phyloP scores from a whole-genome alignment of 371 early-diverging fungal species.

The Umbelopsis sp. region DNA sequence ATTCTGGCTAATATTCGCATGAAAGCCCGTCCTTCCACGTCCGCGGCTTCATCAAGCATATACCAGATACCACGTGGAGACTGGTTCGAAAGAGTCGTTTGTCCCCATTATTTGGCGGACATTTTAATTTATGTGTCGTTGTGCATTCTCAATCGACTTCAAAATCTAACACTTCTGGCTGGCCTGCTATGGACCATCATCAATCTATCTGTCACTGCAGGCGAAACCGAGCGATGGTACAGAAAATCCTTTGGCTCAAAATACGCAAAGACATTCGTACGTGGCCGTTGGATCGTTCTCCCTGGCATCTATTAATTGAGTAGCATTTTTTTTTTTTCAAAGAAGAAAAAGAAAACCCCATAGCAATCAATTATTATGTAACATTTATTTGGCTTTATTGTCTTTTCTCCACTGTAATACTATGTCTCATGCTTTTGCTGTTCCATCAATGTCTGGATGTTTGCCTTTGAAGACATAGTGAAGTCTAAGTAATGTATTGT shows the following conservation, averaged over 20 bases:
- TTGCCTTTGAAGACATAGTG: constrained; percentile 10
- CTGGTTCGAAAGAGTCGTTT: constrained; percentile 68
- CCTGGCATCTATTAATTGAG: constrained; percentile 45
- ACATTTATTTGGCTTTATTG: constrained; percentile 10
- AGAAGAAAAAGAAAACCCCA: not conserved
- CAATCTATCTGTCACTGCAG: constrained; percentile 67
- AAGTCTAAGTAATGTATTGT: not conserved
- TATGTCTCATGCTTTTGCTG: constrained; percentile 6
- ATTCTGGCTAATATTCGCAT: constrained; percentile 65
- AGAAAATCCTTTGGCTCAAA: constrained; percentile 46
- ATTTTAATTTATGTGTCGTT: constrained; percentile 71
- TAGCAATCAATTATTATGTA: constrained; percentile 11
- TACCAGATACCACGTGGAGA: constrained; percentile 72
- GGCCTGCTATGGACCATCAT: constrained; percentile 60
- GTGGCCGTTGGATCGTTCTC: constrained; percentile 42
- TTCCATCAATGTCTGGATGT: constrained; percentile 6
- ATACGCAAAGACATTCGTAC: constrained; percentile 37
- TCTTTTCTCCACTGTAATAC: constrained; percentile 1
- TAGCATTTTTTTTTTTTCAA: not conserved
- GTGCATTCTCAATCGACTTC: constrained; percentile 36
- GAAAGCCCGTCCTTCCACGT: not conserved
- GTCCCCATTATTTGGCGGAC: constrained; percentile 78
- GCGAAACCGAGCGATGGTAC: constrained; percentile 71
- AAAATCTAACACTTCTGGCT: constrained; percentile 38
- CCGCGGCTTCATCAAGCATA: not conserved